phyloP scores from a whole-genome alignment of 2,329 filamentous ascomycete genomes.

The Cytospora piceae region DNA sequence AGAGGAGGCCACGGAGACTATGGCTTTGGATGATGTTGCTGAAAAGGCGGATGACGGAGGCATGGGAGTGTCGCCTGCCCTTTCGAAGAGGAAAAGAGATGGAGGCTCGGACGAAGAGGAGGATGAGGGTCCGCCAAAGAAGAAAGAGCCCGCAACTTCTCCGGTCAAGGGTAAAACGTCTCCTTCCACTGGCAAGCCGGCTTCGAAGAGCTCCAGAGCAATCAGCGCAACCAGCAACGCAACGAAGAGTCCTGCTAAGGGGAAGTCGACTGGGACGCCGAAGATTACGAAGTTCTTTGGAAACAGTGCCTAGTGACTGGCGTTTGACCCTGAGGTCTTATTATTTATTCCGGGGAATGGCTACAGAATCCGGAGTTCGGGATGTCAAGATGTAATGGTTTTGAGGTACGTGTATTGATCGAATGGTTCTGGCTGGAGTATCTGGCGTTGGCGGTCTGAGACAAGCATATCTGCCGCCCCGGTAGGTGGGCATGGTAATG shows the following conservation, averaged over 20 bases:
- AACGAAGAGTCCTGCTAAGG: conserved; percentile 41
- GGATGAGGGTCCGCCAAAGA: conserved; percentile 34
- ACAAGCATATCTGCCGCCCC: not conserved
- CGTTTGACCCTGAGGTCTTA: not conserved
- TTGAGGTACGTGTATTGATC: too few relatives aligned
- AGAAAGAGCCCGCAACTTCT: conserved; percentile 34
- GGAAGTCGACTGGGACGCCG: conserved; percentile 41
- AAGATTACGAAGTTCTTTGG: conserved; percentile 55
- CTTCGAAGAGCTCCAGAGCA: conserved; percentile 34
- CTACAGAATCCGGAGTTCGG: not conserved
- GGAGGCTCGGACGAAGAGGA: conserved; percentile 25
- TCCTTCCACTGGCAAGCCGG: conserved; percentile 33
- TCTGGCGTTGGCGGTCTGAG: not conserved
- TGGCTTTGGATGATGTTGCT: conserved; percentile 24
- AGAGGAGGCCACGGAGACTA: conserved; percentile 30
- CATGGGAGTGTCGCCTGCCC: conserved; percentile 22
- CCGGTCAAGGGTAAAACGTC: conserved; percentile 31
- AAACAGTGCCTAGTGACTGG: conserved; percentile 43
- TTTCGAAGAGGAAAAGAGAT: conserved; percentile 31
- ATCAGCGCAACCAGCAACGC: conserved; percentile 50
- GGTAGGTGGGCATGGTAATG: not conserved
- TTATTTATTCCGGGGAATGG: not conserved
- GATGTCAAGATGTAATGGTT: not conserved
- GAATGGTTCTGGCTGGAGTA: not conserved
- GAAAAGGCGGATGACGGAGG: conserved; percentile 36